A percentile compares a stretch with the other conserved stretches of the same genome.
phyloP scores from a whole-genome alignment of 768 basidiomycete species.

The Kwoniella dendrophila region DNA sequence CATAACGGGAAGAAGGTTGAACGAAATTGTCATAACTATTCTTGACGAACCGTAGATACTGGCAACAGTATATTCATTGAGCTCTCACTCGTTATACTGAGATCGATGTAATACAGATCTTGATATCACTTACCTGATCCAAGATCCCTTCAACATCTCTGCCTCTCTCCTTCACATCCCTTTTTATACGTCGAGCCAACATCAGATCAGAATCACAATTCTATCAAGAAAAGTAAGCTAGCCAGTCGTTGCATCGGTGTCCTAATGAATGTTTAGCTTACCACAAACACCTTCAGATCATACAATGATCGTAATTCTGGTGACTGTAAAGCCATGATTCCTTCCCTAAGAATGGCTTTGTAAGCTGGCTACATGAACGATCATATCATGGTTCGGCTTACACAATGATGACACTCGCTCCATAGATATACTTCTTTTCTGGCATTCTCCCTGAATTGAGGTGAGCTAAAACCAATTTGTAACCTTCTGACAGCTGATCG shows the following conservation, averaged over 20 bases:
- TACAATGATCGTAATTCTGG: conserved; percentile 75
- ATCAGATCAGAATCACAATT: conserved; percentile 83
- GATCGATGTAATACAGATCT: too few relatives aligned
- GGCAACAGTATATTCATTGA: not conserved
- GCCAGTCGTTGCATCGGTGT: not conserved
- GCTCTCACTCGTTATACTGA: not conserved
- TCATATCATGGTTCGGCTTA: conserved; percentile 15
- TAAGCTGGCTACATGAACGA: conserved; percentile 54
- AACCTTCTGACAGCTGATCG: conserved; percentile 43
- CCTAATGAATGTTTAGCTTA: conserved; percentile 21
- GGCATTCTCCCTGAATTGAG: conserved; percentile 49
- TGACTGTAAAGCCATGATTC: conserved; percentile 87
- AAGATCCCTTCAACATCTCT: conserved; percentile 82
- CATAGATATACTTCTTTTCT: conserved; percentile 78
- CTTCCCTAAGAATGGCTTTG: conserved; percentile 64
- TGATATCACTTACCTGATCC: conserved; percentile 64
- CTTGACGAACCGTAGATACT: conserved; percentile 90
- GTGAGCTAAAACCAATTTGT: conserved; percentile 2
- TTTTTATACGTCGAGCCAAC: conserved; percentile 86
- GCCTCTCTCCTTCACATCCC: conserved; percentile 86
- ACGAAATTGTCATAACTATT: conserved; percentile 94
- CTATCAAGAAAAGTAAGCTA: conserved; percentile 15
- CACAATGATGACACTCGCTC: conserved; percentile 84
- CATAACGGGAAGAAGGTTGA: conserved; percentile 77
- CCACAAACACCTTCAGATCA: conserved; percentile 73